These are phyloP conservation scores for Ilex aquifolium DNA, from an alignment of 257 asterid genomes.

Conservation along the genomic window DNA sequence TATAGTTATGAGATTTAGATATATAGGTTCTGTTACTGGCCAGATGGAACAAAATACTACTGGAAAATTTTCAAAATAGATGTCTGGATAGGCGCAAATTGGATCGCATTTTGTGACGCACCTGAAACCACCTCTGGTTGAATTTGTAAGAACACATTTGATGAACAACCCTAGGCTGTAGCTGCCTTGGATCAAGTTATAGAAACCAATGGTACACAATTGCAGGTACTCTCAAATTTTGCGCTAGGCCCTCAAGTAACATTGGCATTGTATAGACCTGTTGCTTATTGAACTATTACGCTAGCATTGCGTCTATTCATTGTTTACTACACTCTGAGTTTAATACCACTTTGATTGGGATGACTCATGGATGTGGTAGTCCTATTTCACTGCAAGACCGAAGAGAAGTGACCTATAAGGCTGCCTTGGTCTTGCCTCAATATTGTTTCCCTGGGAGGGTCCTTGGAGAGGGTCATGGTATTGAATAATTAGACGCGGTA, in stretches of 20 bases:
- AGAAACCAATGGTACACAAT: too few relatives aligned
- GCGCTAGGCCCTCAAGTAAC: too few relatives aligned
- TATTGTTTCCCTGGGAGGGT: not conserved
- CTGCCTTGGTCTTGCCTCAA: not conserved
- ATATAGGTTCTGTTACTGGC: too few relatives aligned
- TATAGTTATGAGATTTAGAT: not conserved
- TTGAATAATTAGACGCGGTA: not conserved
- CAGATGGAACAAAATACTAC: not conserved
- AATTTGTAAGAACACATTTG: not conserved
- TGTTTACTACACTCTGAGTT: too few relatives aligned
- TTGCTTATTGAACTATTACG: too few relatives aligned
- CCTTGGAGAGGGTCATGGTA: not conserved
- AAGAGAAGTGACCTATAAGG: not conserved
- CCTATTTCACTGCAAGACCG: not conserved
- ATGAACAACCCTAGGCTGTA: not conserved
- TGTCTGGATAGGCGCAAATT: not conserved
- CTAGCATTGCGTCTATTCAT: too few relatives aligned
- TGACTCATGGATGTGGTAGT: too few relatives aligned
- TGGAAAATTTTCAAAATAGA: not conserved
- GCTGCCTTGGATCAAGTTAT: not conserved
- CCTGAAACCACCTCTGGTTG: not conserved
- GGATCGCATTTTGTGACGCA: not conserved
- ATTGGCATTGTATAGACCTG: too few relatives aligned
- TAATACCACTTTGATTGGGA: too few relatives aligned
- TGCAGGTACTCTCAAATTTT: too few relatives aligned